Percentiles rank a stretch among this genome's conserved stretches.
These are phyloP conservation scores for Globisporangium heterothallicum DNA, from an alignment of 352 stramenopile species.

Conservation along the genomic window DNA sequence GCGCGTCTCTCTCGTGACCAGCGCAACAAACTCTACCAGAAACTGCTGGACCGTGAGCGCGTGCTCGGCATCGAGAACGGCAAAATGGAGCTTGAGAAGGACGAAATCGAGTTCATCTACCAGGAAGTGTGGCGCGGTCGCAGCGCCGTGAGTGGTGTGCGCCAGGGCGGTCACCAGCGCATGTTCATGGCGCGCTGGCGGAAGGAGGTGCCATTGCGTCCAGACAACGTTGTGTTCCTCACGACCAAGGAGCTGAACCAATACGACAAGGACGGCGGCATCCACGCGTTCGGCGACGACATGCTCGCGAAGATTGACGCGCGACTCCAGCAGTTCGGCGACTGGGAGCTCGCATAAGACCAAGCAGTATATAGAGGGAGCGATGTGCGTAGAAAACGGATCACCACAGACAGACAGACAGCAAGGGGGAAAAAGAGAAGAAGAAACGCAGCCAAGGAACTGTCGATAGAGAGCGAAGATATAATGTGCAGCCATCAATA, in stretches of 20 bases:
- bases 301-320: conserved; percentile 64
- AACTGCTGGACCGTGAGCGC: conserved; percentile 73
- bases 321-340: conserved; percentile 51
- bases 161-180: conserved; percentile 69
- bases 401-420: too few relatives aligned
- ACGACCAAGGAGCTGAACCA: conserved; percentile 69
- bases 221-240: conserved; percentile 86
- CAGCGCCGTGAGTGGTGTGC: conserved; percentile 60
- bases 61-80: conserved; percentile 45
- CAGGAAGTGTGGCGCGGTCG: conserved; percentile 81
- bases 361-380: conserved; percentile 4
- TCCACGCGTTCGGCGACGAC: conserved; percentile 65
- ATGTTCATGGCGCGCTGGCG: conserved; percentile 86
- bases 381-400: too few relatives aligned
- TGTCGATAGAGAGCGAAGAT: too few relatives aligned
- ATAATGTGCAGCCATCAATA: too few relatives aligned
- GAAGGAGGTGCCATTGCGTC: conserved; percentile 47
- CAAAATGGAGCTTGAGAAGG: conserved; percentile 71
- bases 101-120: conserved; percentile 87
- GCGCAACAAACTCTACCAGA: conserved; percentile 83
- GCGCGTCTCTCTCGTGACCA: conserved; percentile 74
- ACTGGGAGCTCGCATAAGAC: conserved; percentile 26
- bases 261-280: conserved; percentile 46
- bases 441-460: too few relatives aligned
- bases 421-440: too few relatives aligned